Conservation (phyloP, 257 asterid genomes). For the Solanum pinnatisectum region DNA sequence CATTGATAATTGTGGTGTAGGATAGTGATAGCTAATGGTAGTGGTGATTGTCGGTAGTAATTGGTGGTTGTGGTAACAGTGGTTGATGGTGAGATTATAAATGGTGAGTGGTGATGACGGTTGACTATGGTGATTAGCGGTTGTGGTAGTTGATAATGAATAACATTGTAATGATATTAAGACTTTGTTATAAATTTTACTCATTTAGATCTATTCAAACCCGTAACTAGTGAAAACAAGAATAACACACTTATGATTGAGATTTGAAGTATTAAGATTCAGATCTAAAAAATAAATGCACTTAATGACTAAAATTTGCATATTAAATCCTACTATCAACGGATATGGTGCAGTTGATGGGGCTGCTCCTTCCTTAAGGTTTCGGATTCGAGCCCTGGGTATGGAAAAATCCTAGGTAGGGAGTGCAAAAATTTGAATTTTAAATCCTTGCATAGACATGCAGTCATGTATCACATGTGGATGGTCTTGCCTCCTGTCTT, state of each 20-base stretch:
- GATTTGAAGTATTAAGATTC: background rate
- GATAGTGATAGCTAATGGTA: background rate
- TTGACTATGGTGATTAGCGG: background rate
- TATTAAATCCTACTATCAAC: background rate
- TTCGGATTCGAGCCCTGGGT: background rate
- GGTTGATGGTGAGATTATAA: background rate
- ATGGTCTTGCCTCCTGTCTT: background rate
- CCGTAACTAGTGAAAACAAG: background rate
- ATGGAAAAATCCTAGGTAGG: too few species aligned
- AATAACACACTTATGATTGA: background rate
- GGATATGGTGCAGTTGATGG: background rate
- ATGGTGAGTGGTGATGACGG: background rate
- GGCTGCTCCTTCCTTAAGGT: background rate
- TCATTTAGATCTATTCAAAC: background rate
- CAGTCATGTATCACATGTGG: background rate
- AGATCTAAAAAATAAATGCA: background rate
- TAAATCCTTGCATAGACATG: background rate
- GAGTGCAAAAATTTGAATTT: background rate
- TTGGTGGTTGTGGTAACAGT: background rate
- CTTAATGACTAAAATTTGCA: too few species aligned
- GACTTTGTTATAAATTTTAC: background rate
- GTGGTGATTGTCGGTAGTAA: background rate
- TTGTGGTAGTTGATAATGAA: background rate
- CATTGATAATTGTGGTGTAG: background rate
- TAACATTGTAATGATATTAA: background rate